Base-by-base conservation (phyloP, 768 basidiomycete genomes). In the Hericium alpestre region DNA sequence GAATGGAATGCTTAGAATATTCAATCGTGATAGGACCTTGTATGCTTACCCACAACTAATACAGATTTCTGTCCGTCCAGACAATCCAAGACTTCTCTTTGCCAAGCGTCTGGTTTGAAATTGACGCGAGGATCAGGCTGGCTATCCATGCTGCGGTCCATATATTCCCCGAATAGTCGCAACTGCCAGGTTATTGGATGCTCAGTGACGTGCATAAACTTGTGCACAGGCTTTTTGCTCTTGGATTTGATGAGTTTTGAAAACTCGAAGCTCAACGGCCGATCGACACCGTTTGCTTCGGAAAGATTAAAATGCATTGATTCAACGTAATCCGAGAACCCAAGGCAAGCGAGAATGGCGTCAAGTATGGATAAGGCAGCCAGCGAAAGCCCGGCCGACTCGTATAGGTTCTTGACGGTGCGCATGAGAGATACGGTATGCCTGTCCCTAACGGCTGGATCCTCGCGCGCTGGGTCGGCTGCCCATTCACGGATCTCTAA, bases 91-190 rank as follows among this genome's bases (percentile, higher is more conserved):
- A 87, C 86, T 20, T 76, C 65, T 25, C 80, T 70, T 60, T 88
- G 87, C 86, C 86, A 88, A 1, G 77, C 80, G 64, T 88, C 86
- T 0, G 86, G 86, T 20, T 76, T 69, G 65, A 88, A 88, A 1
- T 72, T 59, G 38, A 87, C 84, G 0, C 86, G 75, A 6, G 65
- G 50, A 67, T 88, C 87, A 0, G 69, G 65, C 54, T 76, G 70
- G 43, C 81, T 75, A 59, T 86, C 86, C 80, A 88, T 83, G 58
- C 78, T 81, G 38, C 86, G 73, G 62, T 86, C 84, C 86, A 88
- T 84, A 63, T 73, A 83, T 60, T 84, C 79, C 6, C 86, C 86
- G 56, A 86, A 86, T 11, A 78, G 66, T n/a, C 82, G 76, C 23
- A 88, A 70, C 64, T 87, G 86, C 83, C 86, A 88, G 12, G 72